phyloP scores from a whole-genome alignment of 768 basidiomycete species.

The Pleurotus eryngii region DNA sequence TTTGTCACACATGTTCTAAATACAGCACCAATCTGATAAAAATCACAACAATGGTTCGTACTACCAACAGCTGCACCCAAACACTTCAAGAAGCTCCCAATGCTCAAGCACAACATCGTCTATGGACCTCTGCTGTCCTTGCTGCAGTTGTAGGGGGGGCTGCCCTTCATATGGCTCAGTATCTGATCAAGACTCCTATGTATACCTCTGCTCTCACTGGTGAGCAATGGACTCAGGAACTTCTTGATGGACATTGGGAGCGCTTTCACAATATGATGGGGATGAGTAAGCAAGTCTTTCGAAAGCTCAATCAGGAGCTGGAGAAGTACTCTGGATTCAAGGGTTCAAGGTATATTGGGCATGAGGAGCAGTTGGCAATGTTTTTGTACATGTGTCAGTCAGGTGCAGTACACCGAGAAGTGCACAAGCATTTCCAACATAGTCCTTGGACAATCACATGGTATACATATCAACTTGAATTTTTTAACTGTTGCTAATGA shows the following conservation, averaged over 20 bases:
- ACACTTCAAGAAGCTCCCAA: no score
- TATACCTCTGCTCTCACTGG: conserved; percentile 16
- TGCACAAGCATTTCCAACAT: conserved; percentile 27
- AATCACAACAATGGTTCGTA: no score
- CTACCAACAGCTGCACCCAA: no score
- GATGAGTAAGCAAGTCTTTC: no score
- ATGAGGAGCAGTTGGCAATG: conserved; percentile 24
- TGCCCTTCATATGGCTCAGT: background rate
- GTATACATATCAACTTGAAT: conserved; percentile 10
- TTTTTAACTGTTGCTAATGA: background rate
- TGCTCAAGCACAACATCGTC: no score
- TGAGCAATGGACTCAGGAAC: conserved; percentile 15
- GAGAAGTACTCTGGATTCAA: conserved; percentile 11
- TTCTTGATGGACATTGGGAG: conserved; percentile 18
- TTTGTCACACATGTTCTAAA: no score
- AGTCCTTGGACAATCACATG: conserved; percentile 20
- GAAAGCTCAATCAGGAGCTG: no score
- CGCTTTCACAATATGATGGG: conserved; percentile 5
- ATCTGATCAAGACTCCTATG: conserved; percentile 4
- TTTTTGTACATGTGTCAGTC: conserved; percentile 25
- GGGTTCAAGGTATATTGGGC: conserved; percentile 20
- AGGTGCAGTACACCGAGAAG: conserved; percentile 19
- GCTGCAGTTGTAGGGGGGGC: background rate
- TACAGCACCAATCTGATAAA: no score
- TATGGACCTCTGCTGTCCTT: no score